phyloP scores from a whole-genome alignment of 2,329 filamentous ascomycete genomes.

The Coniochaeta sp. region DNA sequence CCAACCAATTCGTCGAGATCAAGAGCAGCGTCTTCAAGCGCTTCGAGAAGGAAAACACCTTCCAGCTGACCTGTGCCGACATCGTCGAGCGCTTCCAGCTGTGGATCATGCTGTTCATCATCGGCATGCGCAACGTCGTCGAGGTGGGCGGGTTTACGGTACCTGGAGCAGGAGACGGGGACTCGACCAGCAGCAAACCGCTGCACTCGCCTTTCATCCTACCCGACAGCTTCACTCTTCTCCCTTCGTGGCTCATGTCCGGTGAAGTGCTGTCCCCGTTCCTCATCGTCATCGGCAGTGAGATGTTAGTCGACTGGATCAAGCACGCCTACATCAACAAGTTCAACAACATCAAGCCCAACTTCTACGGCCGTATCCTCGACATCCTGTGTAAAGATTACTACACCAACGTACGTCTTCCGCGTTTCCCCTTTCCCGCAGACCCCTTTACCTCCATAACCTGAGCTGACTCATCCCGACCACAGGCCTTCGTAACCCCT shows the following conservation, averaged over 20 bases:
- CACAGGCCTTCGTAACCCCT: constrained; percentile 78
- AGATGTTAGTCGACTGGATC: constrained; percentile 94
- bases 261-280: constrained; percentile 91
- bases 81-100: constrained; percentile 96
- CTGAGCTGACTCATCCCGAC: constrained; percentile 7
- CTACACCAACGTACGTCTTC: constrained; percentile 70
- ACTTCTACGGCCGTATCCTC: constrained; percentile 80
- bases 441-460: background rate
- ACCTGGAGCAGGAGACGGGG: constrained; percentile 40
- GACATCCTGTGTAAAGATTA: constrained; percentile 97
- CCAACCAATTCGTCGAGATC: constrained; percentile 98
- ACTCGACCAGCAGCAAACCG: constrained; percentile 48
- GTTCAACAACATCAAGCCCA: constrained; percentile 94
- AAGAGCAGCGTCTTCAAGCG: constrained; percentile 98
- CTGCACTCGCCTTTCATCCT: constrained; percentile 67
- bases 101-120: constrained; percentile 95
- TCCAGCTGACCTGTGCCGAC: constrained; percentile 93
- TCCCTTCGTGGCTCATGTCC: constrained; percentile 70
- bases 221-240: constrained; percentile 82
- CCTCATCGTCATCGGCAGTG: constrained; percentile 85
- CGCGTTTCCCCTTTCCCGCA: constrained; percentile 1
- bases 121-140: constrained; percentile 91
- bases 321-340: constrained; percentile 98
- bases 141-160: constrained; percentile 82
- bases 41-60: constrained; percentile 95